Percentiles rank a stretch among this genome's conserved stretches.
Conservation (phyloP, 1,284 basidiomycete species). For the Trichosporon asahii region DNA sequence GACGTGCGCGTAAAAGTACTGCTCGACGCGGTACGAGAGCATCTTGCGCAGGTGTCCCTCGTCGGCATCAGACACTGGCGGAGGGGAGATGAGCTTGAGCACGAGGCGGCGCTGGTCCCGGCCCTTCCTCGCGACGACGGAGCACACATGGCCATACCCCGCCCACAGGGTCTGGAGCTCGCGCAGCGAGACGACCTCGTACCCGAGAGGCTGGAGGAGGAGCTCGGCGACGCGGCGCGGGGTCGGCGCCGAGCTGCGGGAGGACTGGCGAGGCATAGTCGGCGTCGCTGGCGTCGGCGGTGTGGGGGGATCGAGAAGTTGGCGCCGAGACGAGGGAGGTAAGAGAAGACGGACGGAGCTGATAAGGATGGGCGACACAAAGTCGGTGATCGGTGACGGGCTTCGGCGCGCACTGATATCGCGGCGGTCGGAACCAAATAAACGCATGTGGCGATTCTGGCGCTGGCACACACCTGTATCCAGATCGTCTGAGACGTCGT, state of each 20-base stretch:
- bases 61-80: background rate
- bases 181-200: background rate
- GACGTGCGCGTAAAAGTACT: slow-evolving; percentile 20
- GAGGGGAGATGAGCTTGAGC: slow-evolving; percentile 21
- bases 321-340: background rate
- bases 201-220: slow-evolving; percentile 6
- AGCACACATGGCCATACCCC: slow-evolving; percentile 23
- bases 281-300: background rate
- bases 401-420: background rate
- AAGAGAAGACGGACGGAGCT: background rate
- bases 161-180: slow-evolving; percentile 25
- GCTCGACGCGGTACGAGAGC: slow-evolving; percentile 25
- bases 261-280: background rate
- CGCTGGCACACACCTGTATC: background rate
- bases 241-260: background rate
- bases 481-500: background rate
- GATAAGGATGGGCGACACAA: background rate
- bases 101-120: slow-evolving; percentile 1
- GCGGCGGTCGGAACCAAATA: background rate
- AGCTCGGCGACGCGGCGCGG: slow-evolving; percentile 1
- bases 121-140: background rate
- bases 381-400: background rate
- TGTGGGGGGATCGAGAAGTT: background rate
- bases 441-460: background rate
- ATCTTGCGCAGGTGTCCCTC: slow-evolving; percentile 25